These are phyloP conservation scores for Medicago lupulina DNA, from an alignment of 306 rosid species.

Conservation along the genomic window DNA sequence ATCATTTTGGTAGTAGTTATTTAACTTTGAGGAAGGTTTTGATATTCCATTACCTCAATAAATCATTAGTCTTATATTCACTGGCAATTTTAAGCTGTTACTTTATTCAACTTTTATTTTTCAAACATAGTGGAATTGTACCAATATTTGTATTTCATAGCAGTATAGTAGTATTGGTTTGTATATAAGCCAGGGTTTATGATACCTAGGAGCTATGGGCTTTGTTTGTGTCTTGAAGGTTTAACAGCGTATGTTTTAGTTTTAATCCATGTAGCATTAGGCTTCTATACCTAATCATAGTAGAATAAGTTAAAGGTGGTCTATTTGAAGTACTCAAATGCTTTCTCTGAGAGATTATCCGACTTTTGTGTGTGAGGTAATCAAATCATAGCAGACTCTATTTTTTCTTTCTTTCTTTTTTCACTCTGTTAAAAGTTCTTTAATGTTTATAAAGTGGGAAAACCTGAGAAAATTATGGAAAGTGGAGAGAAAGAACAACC, in stretches of 20 bases:
- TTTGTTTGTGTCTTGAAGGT: conserved; percentile 4
- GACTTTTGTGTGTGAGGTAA: not conserved
- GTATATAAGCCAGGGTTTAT: not conserved
- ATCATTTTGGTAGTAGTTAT: not conserved
- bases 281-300: conserved; percentile 7
- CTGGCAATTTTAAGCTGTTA: not conserved
- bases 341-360: not conserved
- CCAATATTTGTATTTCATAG: conserved; percentile 16
- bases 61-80: not conserved
- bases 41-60: conserved; percentile 3
- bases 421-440: not conserved
- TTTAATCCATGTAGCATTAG: not conserved
- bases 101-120: not conserved
- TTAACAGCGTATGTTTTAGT: not conserved
- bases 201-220: not conserved
- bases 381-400: not conserved
- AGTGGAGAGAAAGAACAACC: not conserved
- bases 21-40: not conserved
- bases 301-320: not conserved
- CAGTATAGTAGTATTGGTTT: not conserved
- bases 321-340: conserved; percentile 1
- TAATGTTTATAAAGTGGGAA: not conserved
- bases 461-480: not conserved
- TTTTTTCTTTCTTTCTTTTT: not conserved
- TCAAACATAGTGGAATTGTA: not conserved